phyloP scores from a whole-genome alignment of 441 rosid species.

The Aquilaria agallochum region DNA sequence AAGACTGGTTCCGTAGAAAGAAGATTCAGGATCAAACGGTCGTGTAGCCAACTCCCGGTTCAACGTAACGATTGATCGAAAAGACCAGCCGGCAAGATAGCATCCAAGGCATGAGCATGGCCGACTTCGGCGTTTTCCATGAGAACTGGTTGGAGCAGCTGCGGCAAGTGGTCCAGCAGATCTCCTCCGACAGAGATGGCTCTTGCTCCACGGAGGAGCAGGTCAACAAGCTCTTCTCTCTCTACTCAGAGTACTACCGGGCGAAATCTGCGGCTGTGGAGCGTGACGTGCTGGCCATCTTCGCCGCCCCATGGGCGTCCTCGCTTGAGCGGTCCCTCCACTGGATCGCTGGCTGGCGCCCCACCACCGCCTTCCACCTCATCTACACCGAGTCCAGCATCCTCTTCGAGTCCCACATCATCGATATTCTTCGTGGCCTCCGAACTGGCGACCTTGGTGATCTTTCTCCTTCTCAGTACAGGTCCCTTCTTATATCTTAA shows the following conservation, averaged over 20 bases:
- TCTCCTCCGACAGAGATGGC: constrained; percentile 33
- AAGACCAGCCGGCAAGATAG: no score
- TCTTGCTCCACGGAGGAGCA: constrained; percentile 25
- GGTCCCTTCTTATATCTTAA: constrained; percentile 21
- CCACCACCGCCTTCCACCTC: constrained; percentile 74
- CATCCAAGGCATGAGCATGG: no score
- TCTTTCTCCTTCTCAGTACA: constrained; percentile 71
- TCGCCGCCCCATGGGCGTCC: constrained; percentile 74
- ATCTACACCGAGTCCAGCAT: constrained; percentile 79
- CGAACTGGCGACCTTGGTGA: constrained; percentile 82
- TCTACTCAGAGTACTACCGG: constrained; percentile 50
- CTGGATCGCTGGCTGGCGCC: constrained; percentile 83
- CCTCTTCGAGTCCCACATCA: constrained; percentile 66
- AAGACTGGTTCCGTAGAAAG: no score
- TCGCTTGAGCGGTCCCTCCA: constrained; percentile 75
- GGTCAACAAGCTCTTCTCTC: constrained; percentile 41
- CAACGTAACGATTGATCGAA: no score
- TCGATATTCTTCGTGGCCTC: constrained; percentile 65
- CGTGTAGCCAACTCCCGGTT: no score
- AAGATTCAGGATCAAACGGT: no score
- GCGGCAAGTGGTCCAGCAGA: constrained; percentile 44
- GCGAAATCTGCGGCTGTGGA: constrained; percentile 43
- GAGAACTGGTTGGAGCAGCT: constrained; percentile 59
- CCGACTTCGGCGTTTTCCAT: constrained; percentile 48
- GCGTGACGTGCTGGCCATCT: constrained; percentile 43